A percentile compares a stretch with the other conserved stretches of the same genome.
Evolutionary conservation across 345 rosid genomes (phyloP).

Genomic region (rapeseed (Brassica napus)): DNA sequence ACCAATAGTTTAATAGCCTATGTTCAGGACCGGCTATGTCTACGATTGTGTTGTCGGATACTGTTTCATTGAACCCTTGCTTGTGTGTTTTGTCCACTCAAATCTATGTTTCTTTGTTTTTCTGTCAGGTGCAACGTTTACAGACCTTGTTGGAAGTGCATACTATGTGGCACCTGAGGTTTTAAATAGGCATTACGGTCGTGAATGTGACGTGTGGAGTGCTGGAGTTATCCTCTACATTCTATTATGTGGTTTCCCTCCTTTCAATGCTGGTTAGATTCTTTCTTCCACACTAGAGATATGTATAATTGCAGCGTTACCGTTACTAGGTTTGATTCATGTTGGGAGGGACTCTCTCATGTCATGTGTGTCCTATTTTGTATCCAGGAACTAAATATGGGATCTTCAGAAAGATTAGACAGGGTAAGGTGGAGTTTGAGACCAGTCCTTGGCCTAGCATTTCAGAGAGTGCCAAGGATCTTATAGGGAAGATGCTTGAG

Average conservation of each 20-base stretch:
- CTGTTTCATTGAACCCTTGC: background rate
- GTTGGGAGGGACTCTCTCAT: background rate
- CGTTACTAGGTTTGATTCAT: too few relatives aligned
- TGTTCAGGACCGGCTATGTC: too few relatives aligned
- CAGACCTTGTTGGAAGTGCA: constrained; percentile 83
- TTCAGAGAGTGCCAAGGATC: constrained; percentile 77
- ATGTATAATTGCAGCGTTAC: background rate
- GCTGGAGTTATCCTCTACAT: constrained; percentile 80
- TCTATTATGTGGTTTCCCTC: constrained; percentile 72
- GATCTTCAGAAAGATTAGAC: constrained; percentile 69
- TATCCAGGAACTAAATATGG: constrained; percentile 65
- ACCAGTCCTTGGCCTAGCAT: constrained; percentile 76
- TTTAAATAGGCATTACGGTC: constrained; percentile 64
- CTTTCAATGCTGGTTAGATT: constrained; percentile 73
- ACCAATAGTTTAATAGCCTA: too few relatives aligned
- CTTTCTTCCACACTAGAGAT: background rate
- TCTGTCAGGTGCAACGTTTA: constrained; percentile 49
- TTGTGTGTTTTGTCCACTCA: background rate
- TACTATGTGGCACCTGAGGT: constrained; percentile 89
- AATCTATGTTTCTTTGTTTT: background rate
- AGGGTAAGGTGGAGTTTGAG: constrained; percentile 62
- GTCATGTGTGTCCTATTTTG: constrained; percentile 22
- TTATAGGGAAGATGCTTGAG: constrained; percentile 67
- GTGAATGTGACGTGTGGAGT: constrained; percentile 79
- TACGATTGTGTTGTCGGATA: background rate